Base-by-base conservation (phyloP, 768 basidiomycete genomes). In the Porphyrellus cyaneotinctus region DNA sequence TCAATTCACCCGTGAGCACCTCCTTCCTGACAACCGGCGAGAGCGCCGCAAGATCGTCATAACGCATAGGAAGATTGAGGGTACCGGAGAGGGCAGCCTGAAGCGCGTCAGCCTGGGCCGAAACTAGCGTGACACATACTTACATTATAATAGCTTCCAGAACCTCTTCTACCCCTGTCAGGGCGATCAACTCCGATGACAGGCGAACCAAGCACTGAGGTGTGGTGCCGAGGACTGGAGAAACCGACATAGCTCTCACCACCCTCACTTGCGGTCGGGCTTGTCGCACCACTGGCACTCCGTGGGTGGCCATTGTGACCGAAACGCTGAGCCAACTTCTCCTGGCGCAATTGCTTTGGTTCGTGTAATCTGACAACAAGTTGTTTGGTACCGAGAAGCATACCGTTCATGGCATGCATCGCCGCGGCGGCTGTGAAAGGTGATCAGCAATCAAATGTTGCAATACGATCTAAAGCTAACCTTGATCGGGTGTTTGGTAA, bases 11-110 rank as follows among this genome's bases (percentile, higher is more conserved):
- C 0, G 87, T 84, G 24, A 94, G 76, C 6, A 93, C 87, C 62
- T 91, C 89, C 65, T 86, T 88, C 58, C 91, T 83, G 13, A 93
- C 90, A 18, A 93, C 91, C 17, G 91, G 90, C 12, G 91, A 91
- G 37, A 94, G 73, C 0, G 83, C 78, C 0, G 89, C 78, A 7
- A 93, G 78, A 51, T 92, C 89, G 57, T 93, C 91, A 54, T 91
- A 91, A n/a, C 82, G 85, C 83, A 91, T 87, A 0, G 91, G 86
- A 17, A 92, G 66, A 64, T 86, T 89, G 35, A 91, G 76, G 0
- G 84, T 90, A 15, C 90, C 91, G 6, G 84, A 73, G 6, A 92
- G 77, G 4, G 91, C 91, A 54, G 91, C 91, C 90, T 92, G 51
- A 2, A 31, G 30, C 39, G 22, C 15, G 11, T 51, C 30, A 63